Evolutionary conservation across 140 eudicot species (phyloP), one percentile per base, ranked within the genome.

Genomic region (Stevia rebaudiana): DNA sequence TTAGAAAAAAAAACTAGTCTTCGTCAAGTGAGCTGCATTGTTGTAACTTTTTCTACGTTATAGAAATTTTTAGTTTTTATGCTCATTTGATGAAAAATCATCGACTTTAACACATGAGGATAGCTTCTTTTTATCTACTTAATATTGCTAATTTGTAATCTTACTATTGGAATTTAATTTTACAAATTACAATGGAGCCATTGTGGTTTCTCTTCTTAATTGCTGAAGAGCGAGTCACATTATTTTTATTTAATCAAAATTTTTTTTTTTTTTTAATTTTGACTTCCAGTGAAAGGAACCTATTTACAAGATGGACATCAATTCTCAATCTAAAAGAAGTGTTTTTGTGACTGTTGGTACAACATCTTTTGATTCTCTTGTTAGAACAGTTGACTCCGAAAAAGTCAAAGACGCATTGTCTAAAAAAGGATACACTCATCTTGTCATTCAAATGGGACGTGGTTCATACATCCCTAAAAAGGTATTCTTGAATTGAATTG

Each of bases 281-380:
- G 21, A 35, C 4, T 35, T 15, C 49, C 11, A 64, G 58, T 21
- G 19, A 46, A 47, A 63, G 70, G 69, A 12, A 62, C 37, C 37
- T 11, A 3, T 12, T 48, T 30, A 58, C 63, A 18, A 48, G 64
- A 90, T 82, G 95, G 80, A 57, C 10, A 76, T 19, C 22, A 49
- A 52, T 51, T 3, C 8, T 42, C 35, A 70, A 44, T 42, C 77
- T 12, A 78, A 79, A 77, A 82, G 70, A 73, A 67, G 7, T n/a
- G 98, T 83, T 72, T 91, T 91, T 63, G 95, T 87, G 79, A 91
- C 98, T 36, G 96, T 91, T 2, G 98, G 98, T 11, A 87, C 98
- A 17, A 91, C 98, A 8, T 61, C 82, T 52, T 91, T 91, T 25
- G 98, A 91, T 78, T 73, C 95, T 40, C 88, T 91, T 61, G 92